Base-by-base conservation (phyloP, 257 asterid genomes). In the Parsonsia alboflavescens region DNA sequence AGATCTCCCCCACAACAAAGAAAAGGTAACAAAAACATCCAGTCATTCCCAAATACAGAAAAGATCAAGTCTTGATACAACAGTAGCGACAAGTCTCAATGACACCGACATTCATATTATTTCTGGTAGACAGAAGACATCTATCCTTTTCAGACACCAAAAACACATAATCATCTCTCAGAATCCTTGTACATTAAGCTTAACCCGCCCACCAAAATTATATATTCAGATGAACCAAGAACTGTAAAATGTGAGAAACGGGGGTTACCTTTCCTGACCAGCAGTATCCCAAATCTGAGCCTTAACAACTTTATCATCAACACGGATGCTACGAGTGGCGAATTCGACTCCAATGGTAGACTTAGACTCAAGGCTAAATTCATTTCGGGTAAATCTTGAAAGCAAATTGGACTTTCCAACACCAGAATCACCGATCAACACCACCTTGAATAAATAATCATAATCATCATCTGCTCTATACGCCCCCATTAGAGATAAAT, bases 221-320 rank as follows among this genome's bases (percentile, higher is more conserved):
- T 15, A 16, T 5, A 39, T 33, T 33, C 11, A 65, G 13, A 68
- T 66, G 39, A 70, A 22, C 48, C 2, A 24, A 45, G 16, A 30
- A 24, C 1, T 19, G 10, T 42, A 30, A 70, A 16, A 19, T 17
- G 41, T 44, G n/a, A 28, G 54, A 41, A 50, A 41, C 5, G 28
- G 24, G 24, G 24, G 16, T 46, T 76, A 85, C 89, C 91, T 78
- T 77, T 87, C 91, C 50, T 85, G 89, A 11, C 91, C 91, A 16
- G 91, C 91, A 17, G 91, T 87, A 72, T 87, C 91, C 91, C 91
- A 85, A 83, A 87, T 87, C 88, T 87, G 89, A 54, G 91, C 89
- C 82, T 87, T 87, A 62, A 87, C 86, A 71, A 87, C 89, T 76
- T 87, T 87, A 66, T 87, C 88, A 7, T 85, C 84, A 13, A 86